These are phyloP conservation scores for Arthrinium puccinioides DNA, from an alignment of 2,329 filamentous ascomycete species.

Conservation along the genomic window DNA sequence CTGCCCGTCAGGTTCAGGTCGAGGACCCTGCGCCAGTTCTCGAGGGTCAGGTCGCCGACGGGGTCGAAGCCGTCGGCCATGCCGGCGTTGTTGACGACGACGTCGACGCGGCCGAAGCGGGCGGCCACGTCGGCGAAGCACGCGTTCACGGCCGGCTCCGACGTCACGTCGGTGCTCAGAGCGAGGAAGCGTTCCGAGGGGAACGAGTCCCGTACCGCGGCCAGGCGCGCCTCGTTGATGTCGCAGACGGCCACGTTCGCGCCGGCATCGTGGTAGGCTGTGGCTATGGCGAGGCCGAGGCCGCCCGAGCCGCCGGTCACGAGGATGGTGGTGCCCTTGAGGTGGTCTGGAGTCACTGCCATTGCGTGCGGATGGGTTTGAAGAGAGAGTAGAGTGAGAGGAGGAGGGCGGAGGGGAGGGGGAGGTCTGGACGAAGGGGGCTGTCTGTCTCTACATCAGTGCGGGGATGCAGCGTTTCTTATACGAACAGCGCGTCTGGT, in stretches of 20 bases:
- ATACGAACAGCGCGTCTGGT: too few species aligned
- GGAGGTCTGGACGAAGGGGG: too few species aligned
- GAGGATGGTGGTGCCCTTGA: slow-evolving; percentile 16
- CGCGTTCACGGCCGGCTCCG: slow-evolving; percentile 19
- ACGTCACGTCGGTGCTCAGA: slow-evolving; percentile 21
- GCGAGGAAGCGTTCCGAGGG: slow-evolving; percentile 16
- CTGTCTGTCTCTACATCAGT: too few species aligned
- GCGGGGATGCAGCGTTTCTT: too few species aligned
- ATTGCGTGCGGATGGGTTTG: too few species aligned
- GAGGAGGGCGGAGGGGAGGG: too few species aligned
- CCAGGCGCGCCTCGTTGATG: slow-evolving; percentile 12
- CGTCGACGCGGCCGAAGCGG: slow-evolving; percentile 40
- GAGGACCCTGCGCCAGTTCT: slow-evolving; percentile 46
- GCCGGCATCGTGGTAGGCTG: slow-evolving; percentile 8
- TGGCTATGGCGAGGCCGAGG: slow-evolving; percentile 23
- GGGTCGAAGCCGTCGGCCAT: slow-evolving; percentile 50
- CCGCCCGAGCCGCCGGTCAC: slow-evolving; percentile 24
- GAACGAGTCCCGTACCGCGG: slow-evolving; percentile 16
- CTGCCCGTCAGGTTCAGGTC: slow-evolving; percentile 49
- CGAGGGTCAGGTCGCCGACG: slow-evolving; percentile 36
- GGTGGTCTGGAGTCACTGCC: too few species aligned
- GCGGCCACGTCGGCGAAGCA: slow-evolving; percentile 16
- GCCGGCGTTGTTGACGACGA: slow-evolving; percentile 53
- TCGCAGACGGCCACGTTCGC: neutral
- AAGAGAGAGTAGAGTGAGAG: too few species aligned